Base-by-base conservation (phyloP, 2,329 filamentous ascomycete species). In the Aspergillus cejpii region DNA sequence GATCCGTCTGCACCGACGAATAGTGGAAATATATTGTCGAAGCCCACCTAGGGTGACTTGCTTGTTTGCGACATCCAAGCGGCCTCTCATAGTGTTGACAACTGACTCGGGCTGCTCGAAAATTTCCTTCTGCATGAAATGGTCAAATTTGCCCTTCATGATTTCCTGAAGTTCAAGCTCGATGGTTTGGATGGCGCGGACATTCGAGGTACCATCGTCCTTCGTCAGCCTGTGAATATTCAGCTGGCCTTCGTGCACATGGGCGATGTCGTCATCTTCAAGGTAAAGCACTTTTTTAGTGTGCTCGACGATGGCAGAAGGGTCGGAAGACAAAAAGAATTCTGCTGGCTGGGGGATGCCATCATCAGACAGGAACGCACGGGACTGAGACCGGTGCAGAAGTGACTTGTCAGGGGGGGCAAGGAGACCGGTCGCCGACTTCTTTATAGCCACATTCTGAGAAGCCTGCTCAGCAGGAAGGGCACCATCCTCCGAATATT, bases 91-190 rank as follows among this genome's bases (percentile, higher is more conserved):
- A 57, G 92, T 96, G 80, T 98, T 98, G 76, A 98, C 84, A 50
- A 98, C 88, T 11, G 92, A 98, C 74, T 98, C 92, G 64, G 92
- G 92, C 77, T 98, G 92, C 79, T 98, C 92, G 70, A 98, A 98
- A 64, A 98, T 98, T 72, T 98, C 92, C 82, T 98, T 98, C 71
- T 98, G 92, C 92, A 98, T 98, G 79, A 96, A 98, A 76, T 98
- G 92, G 71, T 98, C 92, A 73, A 97, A 98, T 69, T 92, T 94
- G 72, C 92, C 92, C 84, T 98, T 98, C 92, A 98, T 98, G 73
- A 98, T 98, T 77, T 98, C 90, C 77, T 98, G 92, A 54, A 98
- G 84, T 78, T 98, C 89, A 40, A 98, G 86, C 78, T 98, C 92
- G 45, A 98, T 81, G 44, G 92, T 98, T 79, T 98, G 92, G 69